phyloP scores from a whole-genome alignment of 768 basidiomycete genomes.

The Epithele typhae region DNA sequence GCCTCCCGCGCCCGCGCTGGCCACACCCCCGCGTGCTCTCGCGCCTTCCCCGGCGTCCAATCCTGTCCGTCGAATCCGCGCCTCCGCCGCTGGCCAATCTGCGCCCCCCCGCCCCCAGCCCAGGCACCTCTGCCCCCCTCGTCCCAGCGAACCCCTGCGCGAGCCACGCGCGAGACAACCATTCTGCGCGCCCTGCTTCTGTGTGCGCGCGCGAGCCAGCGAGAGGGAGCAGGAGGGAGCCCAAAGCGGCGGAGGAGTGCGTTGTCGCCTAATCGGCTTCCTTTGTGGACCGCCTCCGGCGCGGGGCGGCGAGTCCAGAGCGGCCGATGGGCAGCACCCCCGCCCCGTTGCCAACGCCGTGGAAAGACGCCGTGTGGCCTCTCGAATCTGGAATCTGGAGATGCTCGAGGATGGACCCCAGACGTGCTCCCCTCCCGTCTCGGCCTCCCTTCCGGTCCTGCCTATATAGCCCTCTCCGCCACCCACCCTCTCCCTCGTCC shows the following conservation, averaged over 20 bases:
- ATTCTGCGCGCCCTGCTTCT: no score
- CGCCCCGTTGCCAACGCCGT: slow-evolving; percentile 12
- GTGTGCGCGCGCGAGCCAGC: no score
- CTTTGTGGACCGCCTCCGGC: slow-evolving; percentile 14
- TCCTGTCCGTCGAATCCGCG: slow-evolving; percentile 8
- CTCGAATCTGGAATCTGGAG: slow-evolving; percentile 9
- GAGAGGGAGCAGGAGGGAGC: no score
- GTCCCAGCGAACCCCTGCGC: slow-evolving; percentile 8
- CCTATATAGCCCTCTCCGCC: background rate
- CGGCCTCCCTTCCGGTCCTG: no score
- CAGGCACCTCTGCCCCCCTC: background rate
- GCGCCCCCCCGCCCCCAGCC: background rate
- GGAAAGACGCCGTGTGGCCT: background rate
- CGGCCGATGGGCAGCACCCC: slow-evolving; percentile 1
- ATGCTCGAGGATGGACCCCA: background rate
- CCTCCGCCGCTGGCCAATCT: no score
- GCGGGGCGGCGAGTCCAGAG: background rate
- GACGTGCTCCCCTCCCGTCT: no score
- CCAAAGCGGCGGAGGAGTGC: no score
- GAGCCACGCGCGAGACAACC: slow-evolving; percentile 8
- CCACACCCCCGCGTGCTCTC: slow-evolving; percentile 9
- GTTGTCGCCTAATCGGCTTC: slow-evolving; percentile 5
- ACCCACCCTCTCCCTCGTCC: background rate
- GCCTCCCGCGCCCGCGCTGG: background rate
- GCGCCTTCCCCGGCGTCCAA: slow-evolving; percentile 6